These are phyloP conservation scores for Viola pubescens DNA, from an alignment of 441 rosid species.

Conservation along the genomic window DNA sequence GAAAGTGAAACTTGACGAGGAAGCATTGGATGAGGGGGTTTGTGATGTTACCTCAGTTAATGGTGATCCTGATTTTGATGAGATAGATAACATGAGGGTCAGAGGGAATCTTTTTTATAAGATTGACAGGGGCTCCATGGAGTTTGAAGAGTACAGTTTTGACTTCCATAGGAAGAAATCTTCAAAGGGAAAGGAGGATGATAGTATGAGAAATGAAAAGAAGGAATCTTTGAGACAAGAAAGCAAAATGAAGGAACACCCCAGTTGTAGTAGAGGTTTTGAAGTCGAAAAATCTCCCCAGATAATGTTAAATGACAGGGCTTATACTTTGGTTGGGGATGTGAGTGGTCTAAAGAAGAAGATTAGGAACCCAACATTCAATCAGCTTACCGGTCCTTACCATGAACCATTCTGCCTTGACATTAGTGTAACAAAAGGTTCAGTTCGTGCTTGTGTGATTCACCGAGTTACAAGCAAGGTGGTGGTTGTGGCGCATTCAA, in stretches of 20 bases:
- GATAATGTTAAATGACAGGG: constrained; percentile 16
- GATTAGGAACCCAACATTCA: constrained; percentile 63
- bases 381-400: constrained; percentile 79
- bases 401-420: constrained; percentile 86
- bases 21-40: constrained; percentile 15
- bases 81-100: constrained; percentile 66
- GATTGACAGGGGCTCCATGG: constrained; percentile 66
- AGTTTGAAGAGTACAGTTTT: constrained; percentile 63
- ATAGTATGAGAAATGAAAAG: constrained; percentile 20
- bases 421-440: constrained; percentile 67
- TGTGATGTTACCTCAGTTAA: constrained; percentile 16
- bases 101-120: constrained; percentile 71
- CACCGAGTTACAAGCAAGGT: constrained; percentile 87
- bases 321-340: constrained; percentile 11
- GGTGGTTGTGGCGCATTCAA: constrained; percentile 80
- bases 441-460: constrained; percentile 73
- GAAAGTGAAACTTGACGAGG: constrained; percentile 4
- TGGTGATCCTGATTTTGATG: constrained; percentile 46
- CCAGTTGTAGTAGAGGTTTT: background rate
- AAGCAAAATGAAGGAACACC: constrained; percentile 20
- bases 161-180: constrained; percentile 66
- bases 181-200: constrained; percentile 27
- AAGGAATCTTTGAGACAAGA: constrained; percentile 21
- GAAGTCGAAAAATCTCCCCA: constrained; percentile 16
- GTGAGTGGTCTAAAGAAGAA: constrained; percentile 36